Conservation (phyloP, 2,329 filamentous ascomycete genomes). For the Rutstroemia sp. region DNA sequence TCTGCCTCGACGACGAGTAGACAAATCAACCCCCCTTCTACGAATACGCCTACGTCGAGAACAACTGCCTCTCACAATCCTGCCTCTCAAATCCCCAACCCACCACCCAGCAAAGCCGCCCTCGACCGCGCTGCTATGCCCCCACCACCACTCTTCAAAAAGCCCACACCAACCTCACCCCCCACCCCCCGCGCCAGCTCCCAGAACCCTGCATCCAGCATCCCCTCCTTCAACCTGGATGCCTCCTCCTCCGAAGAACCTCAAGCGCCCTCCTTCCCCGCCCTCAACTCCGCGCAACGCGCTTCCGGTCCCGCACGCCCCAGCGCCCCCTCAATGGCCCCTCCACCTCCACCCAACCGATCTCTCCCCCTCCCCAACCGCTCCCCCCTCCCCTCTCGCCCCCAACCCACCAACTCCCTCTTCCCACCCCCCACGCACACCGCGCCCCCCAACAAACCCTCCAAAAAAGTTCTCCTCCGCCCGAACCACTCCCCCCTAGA, state of each 20-base stretch:
- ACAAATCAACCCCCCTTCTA: no score
- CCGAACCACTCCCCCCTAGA: conserved; percentile 92
- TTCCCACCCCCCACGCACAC: conserved; percentile 38
- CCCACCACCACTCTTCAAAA: conserved; percentile 26
- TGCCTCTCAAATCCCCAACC: neutral
- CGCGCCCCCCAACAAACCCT: conserved; percentile 43
- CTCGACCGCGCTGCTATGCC: conserved; percentile 34
- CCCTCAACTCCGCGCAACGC: conserved; percentile 44
- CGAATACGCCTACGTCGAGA: neutral
- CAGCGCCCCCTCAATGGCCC: conserved; percentile 12
- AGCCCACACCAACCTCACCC: conserved; percentile 30
- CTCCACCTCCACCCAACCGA: conserved; percentile 20
- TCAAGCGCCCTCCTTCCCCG: conserved; percentile 36
- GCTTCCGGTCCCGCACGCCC: conserved; percentile 28
- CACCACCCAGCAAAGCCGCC: conserved; percentile 14
- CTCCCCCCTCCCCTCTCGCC: conserved; percentile 19
- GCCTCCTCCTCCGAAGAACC: conserved; percentile 14
- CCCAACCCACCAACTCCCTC: conserved; percentile 32
- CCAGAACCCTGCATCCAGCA: conserved; percentile 9
- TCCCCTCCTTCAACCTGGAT: conserved; percentile 21
- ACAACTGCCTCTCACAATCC: neutral
- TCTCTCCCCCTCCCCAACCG: conserved; percentile 35
- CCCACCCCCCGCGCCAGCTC: conserved; percentile 44
- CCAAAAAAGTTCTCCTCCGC: conserved; percentile 69
- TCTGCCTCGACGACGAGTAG: no score